A percentile compares a stretch with the other conserved stretches of the same genome.
Conservation (phyloP, 176 grass and related monocot genomes). For the barley (Hordeum vulgare) region DNA sequence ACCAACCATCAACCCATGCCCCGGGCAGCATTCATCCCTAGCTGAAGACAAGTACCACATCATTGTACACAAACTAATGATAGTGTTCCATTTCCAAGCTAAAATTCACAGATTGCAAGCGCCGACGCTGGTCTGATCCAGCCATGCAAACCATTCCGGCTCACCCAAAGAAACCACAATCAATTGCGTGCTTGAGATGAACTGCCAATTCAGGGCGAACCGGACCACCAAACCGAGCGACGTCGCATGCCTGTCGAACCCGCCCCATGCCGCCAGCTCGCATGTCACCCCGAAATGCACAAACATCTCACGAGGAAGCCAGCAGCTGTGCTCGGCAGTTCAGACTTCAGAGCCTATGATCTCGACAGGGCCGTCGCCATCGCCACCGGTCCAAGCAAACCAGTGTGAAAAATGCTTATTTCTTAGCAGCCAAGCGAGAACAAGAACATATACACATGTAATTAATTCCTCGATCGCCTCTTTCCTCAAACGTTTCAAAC, state of each 20-base stretch:
- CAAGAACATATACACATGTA: background rate
- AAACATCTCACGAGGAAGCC: background rate
- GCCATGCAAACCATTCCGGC: background rate
- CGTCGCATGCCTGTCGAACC: background rate
- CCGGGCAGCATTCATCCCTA: no score
- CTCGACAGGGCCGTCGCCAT: background rate
- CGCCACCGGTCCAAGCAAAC: conserved; percentile 1
- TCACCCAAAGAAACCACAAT: background rate
- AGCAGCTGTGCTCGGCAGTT: background rate
- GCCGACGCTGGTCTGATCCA: background rate
- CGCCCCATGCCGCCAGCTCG: background rate
- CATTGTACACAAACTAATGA: background rate
- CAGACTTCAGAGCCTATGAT: background rate
- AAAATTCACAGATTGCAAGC: background rate
- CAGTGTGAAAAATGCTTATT: background rate
- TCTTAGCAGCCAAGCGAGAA: background rate
- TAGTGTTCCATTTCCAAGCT: background rate
- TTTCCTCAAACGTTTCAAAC: conserved; percentile 1
- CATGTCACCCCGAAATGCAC: background rate
- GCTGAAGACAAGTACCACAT: background rate
- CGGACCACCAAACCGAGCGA: background rate
- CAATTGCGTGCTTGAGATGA: background rate
- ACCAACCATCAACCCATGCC: no score
- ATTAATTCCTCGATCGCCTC: background rate
- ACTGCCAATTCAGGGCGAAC: background rate